Evolutionary conservation across 2,329 filamentous ascomycete species (phyloP), one percentile per base, ranked within the genome.

Genomic region (Emergomyces pasteurianus): DNA sequence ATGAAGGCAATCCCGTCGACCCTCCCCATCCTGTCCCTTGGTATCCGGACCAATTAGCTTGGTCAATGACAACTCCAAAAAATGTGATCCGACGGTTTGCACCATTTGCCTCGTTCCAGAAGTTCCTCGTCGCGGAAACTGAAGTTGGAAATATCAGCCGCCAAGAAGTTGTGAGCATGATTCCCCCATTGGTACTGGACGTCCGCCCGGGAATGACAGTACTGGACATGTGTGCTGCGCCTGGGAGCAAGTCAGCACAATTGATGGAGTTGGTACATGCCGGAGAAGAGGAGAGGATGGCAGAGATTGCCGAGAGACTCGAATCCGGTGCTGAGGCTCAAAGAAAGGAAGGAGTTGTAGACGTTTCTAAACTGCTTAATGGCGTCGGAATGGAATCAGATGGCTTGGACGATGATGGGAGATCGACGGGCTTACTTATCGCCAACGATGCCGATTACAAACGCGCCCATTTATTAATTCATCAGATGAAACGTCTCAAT

Each of bases 121-220:
- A 95, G 73, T 99, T 96, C 79, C 82, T 99, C 58, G 94, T 99
- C 57, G 95, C 92, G 58, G 94, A 99, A 80, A 96, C 94, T 3
- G 91, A 89, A 61, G 91, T 97, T 26, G 94, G 94, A 69, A 99
- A 97, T 74, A 97, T 99, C 70, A 96, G 89, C 75, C 86, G 94
- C 69, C 94, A 99, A 76, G 94, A 99, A 78, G 88, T 96, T 52
- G 94, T 99, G 70, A 96, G 90, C 79, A 99, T 99, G 94, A 97
- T 99, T 64, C 94, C 94, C 31, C 94, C 94, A 31, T 82, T 97
- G 67, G 81, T 97, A 68, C 88, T 99, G 80, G 92, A 97, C 70
- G 81, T 97, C 58, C 85, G 85, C 67, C 92, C 94, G 4, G 90
- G 92, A 59, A 95, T 96, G 87, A 88, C 87, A 1, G 92, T 96